Percentiles rank a stretch among this genome's conserved stretches.
Evolutionary conservation across 768 basidiomycete genomes (phyloP).

Genomic region (Lentinus tigrinus): DNA sequence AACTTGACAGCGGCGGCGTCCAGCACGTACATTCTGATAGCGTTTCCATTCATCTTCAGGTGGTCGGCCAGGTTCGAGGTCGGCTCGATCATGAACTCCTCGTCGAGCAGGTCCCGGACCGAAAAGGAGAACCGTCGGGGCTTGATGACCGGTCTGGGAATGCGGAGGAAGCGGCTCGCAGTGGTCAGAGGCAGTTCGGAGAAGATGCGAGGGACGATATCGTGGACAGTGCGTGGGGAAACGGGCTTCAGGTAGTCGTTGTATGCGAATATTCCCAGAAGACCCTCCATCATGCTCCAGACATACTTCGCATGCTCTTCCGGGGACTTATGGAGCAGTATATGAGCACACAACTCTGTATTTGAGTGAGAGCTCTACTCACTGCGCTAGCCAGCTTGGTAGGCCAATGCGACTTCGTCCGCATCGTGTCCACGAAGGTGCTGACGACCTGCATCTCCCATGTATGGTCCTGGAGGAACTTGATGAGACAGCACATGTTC

Average conservation of each 20-base stretch:
- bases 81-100: conserved; percentile 14
- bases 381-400: conserved; percentile 7
- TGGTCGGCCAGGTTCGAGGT: conserved; percentile 8
- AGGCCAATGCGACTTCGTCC: conserved; percentile 3
- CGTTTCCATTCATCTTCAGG: conserved; percentile 12
- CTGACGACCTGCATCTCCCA: conserved; percentile 6
- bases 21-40: conserved; percentile 7
- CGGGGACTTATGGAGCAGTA: neutral
- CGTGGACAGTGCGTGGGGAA: conserved; percentile 1
- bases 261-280: conserved; percentile 3
- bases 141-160: neutral
- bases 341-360: neutral
- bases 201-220: conserved; percentile 3
- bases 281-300: conserved; percentile 9
- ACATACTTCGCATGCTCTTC: conserved; percentile 1
- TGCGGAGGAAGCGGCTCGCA: neutral
- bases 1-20: neutral
- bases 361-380: neutral
- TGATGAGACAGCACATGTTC: conserved; percentile 9
- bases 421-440: neutral
- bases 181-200: neutral
- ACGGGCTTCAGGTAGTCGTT: conserved; percentile 1
- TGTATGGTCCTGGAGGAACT: neutral
- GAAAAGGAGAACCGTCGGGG: conserved; percentile 7
- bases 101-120: conserved; percentile 10